Conservation (phyloP, 2,329 filamentous ascomycete species). For the Cercospora nicotianae region DNA sequence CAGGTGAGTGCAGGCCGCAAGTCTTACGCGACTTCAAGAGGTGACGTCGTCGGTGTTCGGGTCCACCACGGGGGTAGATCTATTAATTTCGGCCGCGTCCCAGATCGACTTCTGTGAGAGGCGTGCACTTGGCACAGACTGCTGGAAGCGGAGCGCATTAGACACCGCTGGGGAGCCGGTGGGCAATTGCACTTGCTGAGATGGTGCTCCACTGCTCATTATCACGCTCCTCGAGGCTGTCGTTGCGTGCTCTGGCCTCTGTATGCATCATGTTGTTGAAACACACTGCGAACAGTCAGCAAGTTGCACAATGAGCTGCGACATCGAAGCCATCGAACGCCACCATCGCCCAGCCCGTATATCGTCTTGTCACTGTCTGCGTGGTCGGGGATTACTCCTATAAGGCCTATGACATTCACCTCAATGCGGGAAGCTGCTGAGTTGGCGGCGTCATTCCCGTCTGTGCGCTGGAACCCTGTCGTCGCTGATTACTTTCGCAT, state of each 20-base stretch:
- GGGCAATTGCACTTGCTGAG: not conserved
- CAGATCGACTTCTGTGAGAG: not conserved
- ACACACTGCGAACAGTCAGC: not conserved
- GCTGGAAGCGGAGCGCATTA: constrained; percentile 4
- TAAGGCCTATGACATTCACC: not conserved
- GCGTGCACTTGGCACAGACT: not conserved
- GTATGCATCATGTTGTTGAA: not conserved
- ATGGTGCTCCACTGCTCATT: not conserved
- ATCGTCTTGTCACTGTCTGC: not conserved
- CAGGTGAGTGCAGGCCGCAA: not conserved
- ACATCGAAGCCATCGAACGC: not conserved
- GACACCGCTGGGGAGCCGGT: not conserved
- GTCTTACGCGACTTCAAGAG: not conserved
- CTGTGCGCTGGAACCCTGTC: constrained; percentile 2
- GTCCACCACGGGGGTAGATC: constrained; percentile 8
- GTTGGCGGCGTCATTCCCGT: not conserved
- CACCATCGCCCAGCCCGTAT: constrained; percentile 14
- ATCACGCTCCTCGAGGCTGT: not conserved
- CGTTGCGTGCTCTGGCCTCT: not conserved
- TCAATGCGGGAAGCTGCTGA: not conserved
- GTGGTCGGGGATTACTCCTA: constrained; percentile 9
- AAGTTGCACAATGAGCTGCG: not conserved
- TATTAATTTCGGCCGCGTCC: constrained; percentile 14
- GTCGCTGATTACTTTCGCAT: not conserved
- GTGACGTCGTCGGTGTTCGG: constrained; percentile 15